A percentile compares a stretch with the other conserved stretches of the same genome.
Evolutionary conservation across 2,329 filamentous ascomycete genomes (phyloP).

Genomic region (Diaporthe humulicola): DNA sequence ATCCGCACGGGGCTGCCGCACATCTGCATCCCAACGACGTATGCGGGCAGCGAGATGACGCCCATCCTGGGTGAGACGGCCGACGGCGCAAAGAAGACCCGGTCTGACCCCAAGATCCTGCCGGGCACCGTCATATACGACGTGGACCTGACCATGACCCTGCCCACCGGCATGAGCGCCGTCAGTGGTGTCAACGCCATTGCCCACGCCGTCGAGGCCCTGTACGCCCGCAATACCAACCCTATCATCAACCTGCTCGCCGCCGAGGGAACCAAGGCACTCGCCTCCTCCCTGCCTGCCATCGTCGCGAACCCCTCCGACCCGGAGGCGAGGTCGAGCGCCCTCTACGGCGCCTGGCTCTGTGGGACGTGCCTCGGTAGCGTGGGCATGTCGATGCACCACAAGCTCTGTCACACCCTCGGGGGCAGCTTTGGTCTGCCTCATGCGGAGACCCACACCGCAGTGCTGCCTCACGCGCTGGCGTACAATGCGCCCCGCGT

Average conservation of each 20-base stretch:
- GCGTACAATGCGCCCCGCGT: slow-evolving; percentile 72
- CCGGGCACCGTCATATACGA: slow-evolving; percentile 75
- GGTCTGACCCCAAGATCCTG: slow-evolving; percentile 69
- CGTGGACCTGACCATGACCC: slow-evolving; percentile 71
- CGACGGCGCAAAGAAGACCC: slow-evolving; percentile 69
- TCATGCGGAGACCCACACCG: slow-evolving; percentile 75
- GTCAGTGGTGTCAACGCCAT: slow-evolving; percentile 76
- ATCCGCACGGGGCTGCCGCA: slow-evolving; percentile 67
- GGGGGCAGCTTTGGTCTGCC: slow-evolving; percentile 74
- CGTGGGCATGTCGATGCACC: slow-evolving; percentile 74
- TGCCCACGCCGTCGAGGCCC: slow-evolving; percentile 72
- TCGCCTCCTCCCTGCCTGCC: slow-evolving; percentile 66
- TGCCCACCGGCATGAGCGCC: slow-evolving; percentile 65
- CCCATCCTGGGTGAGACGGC: slow-evolving; percentile 74
- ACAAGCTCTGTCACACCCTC: slow-evolving; percentile 76
- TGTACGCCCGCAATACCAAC: slow-evolving; percentile 73
- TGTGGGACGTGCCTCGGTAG: slow-evolving; percentile 72
- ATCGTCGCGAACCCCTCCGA: slow-evolving; percentile 61
- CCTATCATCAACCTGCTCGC: slow-evolving; percentile 71
- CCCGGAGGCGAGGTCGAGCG: slow-evolving; percentile 61
- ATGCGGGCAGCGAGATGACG: slow-evolving; percentile 74
- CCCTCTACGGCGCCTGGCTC: slow-evolving; percentile 75
- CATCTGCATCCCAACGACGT: slow-evolving; percentile 72
- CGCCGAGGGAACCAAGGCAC: slow-evolving; percentile 66
- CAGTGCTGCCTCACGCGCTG: slow-evolving; percentile 72